These are phyloP conservation scores for Trichomonas gallinae DNA, from an alignment of 208 protist species.

Conservation along the genomic window DNA sequence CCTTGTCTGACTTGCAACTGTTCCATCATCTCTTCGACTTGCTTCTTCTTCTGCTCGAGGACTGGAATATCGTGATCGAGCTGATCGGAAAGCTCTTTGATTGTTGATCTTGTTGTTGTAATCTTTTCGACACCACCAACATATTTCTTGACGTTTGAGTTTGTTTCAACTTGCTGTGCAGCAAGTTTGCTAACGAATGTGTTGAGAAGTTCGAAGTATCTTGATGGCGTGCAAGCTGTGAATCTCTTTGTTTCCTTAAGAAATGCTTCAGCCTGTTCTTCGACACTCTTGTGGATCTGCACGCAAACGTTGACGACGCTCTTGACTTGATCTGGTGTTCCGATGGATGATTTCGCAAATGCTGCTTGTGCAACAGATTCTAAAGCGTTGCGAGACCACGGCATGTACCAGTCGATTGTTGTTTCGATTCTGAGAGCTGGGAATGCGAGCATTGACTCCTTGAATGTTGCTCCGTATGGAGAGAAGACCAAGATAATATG, in stretches of 20 bases:
- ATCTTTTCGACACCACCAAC: background rate
- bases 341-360: conserved; percentile 56
- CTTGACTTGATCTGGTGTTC: background rate
- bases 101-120: background rate
- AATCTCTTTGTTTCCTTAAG: conserved; percentile 73
- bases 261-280: conserved; percentile 72
- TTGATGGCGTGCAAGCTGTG: conserved; percentile 94
- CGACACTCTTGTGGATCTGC: conserved; percentile 59
- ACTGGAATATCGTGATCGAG: background rate
- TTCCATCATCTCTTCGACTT: background rate
- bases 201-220: conserved; percentile 89
- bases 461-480: conserved; percentile 77
- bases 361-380: conserved; percentile 67
- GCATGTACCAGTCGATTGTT: conserved; percentile 92
- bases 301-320: conserved; percentile 34
- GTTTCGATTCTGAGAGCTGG: conserved; percentile 85
- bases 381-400: conserved; percentile 86
- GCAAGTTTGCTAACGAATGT: conserved; percentile 83
- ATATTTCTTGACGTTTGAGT: background rate
- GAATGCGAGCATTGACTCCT: conserved; percentile 81
- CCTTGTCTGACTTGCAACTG: background rate
- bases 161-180: conserved; percentile 58
- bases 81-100: background rate
- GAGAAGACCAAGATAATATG: conserved; percentile 90
- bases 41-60: background rate